Evolutionary conservation across 768 basidiomycete species (phyloP).

Genomic region (Mycena olivaceomarginata): DNA sequence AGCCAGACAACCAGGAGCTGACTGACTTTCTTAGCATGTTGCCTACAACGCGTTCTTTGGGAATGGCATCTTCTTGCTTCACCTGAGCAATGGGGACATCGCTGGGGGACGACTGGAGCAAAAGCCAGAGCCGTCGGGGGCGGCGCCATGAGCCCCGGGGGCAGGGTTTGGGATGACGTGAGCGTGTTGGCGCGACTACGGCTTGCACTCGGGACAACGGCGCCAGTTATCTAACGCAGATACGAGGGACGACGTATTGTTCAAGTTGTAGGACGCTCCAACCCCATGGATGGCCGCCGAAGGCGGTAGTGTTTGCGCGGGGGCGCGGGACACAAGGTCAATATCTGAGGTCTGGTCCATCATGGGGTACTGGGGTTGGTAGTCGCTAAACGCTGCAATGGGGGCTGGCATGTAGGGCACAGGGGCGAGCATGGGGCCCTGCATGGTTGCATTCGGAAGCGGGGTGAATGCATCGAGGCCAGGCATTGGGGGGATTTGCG

Average conservation of each 20-base stretch:
- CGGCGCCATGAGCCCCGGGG: constrained; percentile 43
- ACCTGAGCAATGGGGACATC: constrained; percentile 6
- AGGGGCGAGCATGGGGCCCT: constrained; percentile 30
- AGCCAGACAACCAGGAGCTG: constrained; percentile 11
- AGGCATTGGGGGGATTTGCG: constrained; percentile 30
- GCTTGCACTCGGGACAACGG: constrained; percentile 49
- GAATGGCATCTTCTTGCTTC: constrained; percentile 49
- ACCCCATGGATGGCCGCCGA: constrained; percentile 62
- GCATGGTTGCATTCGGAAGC: constrained; percentile 29
- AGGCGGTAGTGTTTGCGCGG: constrained; percentile 59
- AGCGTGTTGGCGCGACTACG: constrained; percentile 64
- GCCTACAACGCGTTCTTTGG: constrained; percentile 60
- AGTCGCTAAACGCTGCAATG: constrained; percentile 34
- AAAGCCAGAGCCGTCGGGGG: constrained; percentile 49
- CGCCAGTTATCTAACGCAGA: constrained; percentile 64
- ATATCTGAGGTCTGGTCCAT: constrained; percentile 44
- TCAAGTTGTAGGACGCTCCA: constrained; percentile 60
- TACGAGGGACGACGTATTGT: constrained; percentile 66
- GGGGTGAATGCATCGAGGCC: constrained; percentile 24
- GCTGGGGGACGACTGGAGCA: not conserved
- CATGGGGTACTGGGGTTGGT: constrained; percentile 35
- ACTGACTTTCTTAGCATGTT: constrained; percentile 75
- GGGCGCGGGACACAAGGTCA: constrained; percentile 54
- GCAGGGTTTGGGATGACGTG: constrained; percentile 34
- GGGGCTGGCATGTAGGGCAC: constrained; percentile 35